Evolutionary conservation across 306 rosid species (phyloP).

Genomic region (Rosa persica): DNA sequence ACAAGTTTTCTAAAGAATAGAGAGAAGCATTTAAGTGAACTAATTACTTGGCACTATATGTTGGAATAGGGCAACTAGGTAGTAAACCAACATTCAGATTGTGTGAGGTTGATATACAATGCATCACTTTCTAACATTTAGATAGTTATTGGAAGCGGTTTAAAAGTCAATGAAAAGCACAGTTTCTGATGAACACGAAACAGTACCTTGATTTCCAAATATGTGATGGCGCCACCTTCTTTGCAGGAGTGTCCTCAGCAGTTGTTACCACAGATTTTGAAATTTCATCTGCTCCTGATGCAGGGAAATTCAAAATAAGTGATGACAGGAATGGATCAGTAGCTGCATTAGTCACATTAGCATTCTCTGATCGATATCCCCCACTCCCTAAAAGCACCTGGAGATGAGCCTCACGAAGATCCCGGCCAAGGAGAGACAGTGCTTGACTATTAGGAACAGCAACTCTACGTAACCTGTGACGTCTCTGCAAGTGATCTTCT

Average conservation of each 20-base stretch:
- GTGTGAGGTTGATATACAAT: background rate
- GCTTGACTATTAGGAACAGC: slow-evolving; percentile 82
- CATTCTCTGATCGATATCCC: slow-evolving; percentile 61
- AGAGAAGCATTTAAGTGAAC: background rate
- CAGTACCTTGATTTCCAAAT: slow-evolving; percentile 91
- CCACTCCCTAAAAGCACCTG: slow-evolving; percentile 85
- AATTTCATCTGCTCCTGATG: slow-evolving; percentile 84
- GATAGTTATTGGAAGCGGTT: background rate
- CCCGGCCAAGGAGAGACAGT: slow-evolving; percentile 76
- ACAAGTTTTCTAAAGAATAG: background rate
- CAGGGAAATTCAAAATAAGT: slow-evolving; percentile 79
- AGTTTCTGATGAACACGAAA: slow-evolving; percentile 9
- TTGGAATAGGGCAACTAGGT: background rate
- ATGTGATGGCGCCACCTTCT: slow-evolving; percentile 48
- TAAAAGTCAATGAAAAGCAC: background rate
- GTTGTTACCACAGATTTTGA: slow-evolving; percentile 73
- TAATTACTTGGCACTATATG: background rate
- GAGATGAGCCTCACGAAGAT: slow-evolving; percentile 97
- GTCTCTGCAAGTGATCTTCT: slow-evolving; percentile 76
- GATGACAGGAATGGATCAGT: slow-evolving; percentile 89
- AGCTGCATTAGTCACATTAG: slow-evolving; percentile 53
- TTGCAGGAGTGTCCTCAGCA: slow-evolving; percentile 57
- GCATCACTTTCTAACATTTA: slow-evolving; percentile 9
- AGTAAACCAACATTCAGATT: background rate
- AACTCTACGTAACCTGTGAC: slow-evolving; percentile 80